A percentile compares a stretch with the other conserved stretches of the same genome.
These are phyloP conservation scores for Podila verticillata DNA, from an alignment of 192 early-diverging fungal species.

Conservation along the genomic window DNA sequence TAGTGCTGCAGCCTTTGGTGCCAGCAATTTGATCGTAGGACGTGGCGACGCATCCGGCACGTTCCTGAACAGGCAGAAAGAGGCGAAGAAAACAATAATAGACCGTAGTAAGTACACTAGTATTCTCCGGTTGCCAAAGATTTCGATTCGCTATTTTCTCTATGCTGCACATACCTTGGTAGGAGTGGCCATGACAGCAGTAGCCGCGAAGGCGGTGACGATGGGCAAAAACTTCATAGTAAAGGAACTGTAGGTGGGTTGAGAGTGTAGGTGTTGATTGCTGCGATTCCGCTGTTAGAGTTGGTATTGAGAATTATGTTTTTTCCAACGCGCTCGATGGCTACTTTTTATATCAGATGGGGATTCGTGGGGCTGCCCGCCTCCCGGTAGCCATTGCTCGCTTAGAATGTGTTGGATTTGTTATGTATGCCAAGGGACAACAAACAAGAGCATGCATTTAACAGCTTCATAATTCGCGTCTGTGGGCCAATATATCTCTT, in stretches of 20 bases:
- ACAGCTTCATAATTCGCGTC: conserved; percentile 4
- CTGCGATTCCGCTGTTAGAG: conserved; percentile 7
- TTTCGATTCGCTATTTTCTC: background rate
- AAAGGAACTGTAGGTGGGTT: conserved; percentile 2
- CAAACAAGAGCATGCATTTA: conserved; percentile 3
- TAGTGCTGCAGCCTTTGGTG: conserved; percentile 22
- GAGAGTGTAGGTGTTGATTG: background rate
- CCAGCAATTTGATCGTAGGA: conserved; percentile 32
- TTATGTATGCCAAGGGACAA: conserved; percentile 1
- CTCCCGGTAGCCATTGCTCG: background rate
- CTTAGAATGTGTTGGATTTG: background rate
- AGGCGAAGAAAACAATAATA: background rate
- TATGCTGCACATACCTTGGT: conserved; percentile 14
- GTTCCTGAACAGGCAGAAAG: conserved; percentile 12
- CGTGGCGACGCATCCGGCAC: conserved; percentile 14
- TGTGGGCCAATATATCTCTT: conserved; percentile 10
- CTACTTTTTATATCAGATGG: conserved; percentile 1
- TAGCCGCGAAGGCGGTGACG: conserved; percentile 20
- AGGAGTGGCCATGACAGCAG: conserved; percentile 18
- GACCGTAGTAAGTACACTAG: conserved; percentile 7
- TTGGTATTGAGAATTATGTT: conserved; percentile 16
- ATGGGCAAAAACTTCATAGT: conserved; percentile 27
- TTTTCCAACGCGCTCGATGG: conserved; percentile 13
- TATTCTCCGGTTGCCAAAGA: background rate
- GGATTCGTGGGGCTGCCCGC: background rate